Evolutionary conservation across 2,329 filamentous ascomycete genomes (phyloP).

Genomic region (Parascedosporium putredinis): DNA sequence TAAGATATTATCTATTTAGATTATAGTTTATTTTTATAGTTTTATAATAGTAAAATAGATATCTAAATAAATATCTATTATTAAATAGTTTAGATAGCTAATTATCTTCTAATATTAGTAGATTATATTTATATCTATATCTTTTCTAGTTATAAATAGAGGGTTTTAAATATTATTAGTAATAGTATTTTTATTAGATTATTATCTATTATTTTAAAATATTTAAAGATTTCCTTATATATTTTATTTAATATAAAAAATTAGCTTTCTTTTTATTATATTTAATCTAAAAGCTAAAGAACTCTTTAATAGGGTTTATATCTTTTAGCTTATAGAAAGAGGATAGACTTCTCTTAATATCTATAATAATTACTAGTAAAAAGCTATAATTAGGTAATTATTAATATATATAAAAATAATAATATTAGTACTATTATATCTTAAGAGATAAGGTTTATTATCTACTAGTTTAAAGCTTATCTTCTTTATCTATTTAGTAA

Average conservation of each 20-base stretch:
- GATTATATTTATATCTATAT: not conserved
- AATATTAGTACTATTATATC: not conserved
- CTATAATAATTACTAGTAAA: too few species aligned
- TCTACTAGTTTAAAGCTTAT: not conserved
- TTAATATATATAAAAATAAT: not conserved
- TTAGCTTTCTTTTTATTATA: not conserved
- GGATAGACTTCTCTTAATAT: too few species aligned
- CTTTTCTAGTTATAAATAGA: not conserved
- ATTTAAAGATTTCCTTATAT: too few species aligned
- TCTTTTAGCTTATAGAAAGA: not conserved
- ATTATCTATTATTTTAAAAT: too few species aligned
- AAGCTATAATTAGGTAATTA: too few species aligned
- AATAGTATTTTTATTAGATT: too few species aligned
- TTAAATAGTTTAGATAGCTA: not conserved
- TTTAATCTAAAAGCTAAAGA: not conserved
- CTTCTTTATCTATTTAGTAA: not conserved
- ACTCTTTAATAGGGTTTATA: not conserved
- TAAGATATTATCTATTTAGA: too few species aligned
- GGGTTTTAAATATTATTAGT: not conserved
- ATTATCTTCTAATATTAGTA: not conserved
- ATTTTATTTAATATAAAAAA: not conserved
- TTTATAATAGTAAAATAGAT: not conserved
- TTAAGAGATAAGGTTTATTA: not conserved
- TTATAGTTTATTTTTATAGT: too few species aligned
- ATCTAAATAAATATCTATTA: not conserved